Percentiles rank a stretch among this genome's conserved stretches.
Conservation (phyloP, 106 monocot genomes). For the Hemerocallis citrina region DNA sequence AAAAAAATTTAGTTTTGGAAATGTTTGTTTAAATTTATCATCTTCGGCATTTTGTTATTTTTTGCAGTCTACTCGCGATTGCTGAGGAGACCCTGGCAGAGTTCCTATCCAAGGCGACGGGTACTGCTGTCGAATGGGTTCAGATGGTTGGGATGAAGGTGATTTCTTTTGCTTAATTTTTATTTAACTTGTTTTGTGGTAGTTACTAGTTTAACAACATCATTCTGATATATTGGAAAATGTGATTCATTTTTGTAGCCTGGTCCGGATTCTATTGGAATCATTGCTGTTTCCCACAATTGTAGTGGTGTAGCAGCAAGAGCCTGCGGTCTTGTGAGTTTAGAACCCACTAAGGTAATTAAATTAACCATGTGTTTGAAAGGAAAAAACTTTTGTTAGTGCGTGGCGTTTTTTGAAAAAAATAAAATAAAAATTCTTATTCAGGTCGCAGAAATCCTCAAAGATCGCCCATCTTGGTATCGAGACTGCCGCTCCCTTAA, state of each 20-base stretch:
- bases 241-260: constrained; percentile 35
- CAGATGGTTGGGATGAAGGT: constrained; percentile 96
- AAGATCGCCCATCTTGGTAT: constrained; percentile 93
- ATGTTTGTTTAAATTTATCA: neutral
- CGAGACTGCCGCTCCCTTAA: constrained; percentile 85
- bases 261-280: constrained; percentile 99
- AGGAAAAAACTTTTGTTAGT: neutral
- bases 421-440: neutral
- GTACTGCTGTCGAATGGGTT: constrained; percentile 85
- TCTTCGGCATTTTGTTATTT: constrained; percentile 1
- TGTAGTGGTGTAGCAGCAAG: constrained; percentile 96
- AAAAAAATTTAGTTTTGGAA: too few species aligned
- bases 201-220: neutral
- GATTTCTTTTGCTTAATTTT: neutral
- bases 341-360: constrained; percentile 93
- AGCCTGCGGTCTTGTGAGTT: constrained; percentile 96
- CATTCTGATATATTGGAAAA: too few species aligned
- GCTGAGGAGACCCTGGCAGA: constrained; percentile 83
- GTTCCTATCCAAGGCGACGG: constrained; percentile 77
- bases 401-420: neutral
- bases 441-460: constrained; percentile 91
- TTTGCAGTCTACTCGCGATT: constrained; percentile 74
- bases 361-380: too few species aligned
- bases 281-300: constrained; percentile 98
- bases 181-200: neutral